Evolutionary conservation across 306 rosid genomes (phyloP).

Genomic region (Mimosa bimucronata): DNA sequence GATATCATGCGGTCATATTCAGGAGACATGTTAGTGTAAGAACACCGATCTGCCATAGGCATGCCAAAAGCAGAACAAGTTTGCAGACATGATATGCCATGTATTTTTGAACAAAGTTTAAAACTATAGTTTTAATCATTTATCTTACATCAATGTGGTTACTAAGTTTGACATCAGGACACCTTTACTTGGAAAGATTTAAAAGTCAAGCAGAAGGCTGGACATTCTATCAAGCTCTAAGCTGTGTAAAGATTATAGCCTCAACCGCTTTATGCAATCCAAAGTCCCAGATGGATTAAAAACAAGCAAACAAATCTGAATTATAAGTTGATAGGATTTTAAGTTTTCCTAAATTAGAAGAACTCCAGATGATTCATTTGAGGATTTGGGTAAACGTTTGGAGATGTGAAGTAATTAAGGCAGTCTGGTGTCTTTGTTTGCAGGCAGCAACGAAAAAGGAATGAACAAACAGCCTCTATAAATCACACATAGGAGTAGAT

Average conservation of each 20-base stretch:
- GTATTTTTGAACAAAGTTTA: slow-evolving; percentile 1
- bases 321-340: background rate
- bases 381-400: background rate
- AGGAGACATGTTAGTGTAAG: slow-evolving; percentile 11
- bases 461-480: background rate
- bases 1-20: slow-evolving; percentile 22
- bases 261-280: background rate
- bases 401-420: background rate
- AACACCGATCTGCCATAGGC: slow-evolving; percentile 16
- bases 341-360: background rate
- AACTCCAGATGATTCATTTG: background rate
- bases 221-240: background rate
- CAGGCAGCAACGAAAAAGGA: background rate
- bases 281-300: background rate
- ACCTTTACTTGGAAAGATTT: background rate
- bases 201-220: background rate
- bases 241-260: background rate
- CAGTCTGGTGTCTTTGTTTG: background rate
- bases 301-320: background rate
- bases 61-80: slow-evolving; percentile 26
- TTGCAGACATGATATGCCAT: background rate
- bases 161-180: background rate
- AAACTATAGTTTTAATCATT: slow-evolving; percentile 7
- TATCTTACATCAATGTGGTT: background rate
- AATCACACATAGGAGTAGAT: background rate